phyloP scores from a whole-genome alignment of 257 asterid genomes.

The Nemophila menziesii region DNA sequence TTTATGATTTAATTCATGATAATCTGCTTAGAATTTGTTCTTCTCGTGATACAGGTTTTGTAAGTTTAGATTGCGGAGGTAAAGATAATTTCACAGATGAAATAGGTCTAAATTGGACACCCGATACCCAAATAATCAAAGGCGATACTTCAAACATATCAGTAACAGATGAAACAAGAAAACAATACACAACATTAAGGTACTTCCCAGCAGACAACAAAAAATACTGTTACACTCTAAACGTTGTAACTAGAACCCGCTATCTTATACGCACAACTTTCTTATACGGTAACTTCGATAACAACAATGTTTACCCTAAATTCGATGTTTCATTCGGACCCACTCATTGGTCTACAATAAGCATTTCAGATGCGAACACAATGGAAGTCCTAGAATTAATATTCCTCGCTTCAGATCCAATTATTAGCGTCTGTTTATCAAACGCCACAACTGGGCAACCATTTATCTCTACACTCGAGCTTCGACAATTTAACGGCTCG shows the following conservation, averaged over 20 bases:
- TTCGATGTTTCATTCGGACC: slow-evolving; percentile 87
- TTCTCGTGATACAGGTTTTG: slow-evolving; percentile 52
- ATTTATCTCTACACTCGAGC: slow-evolving; percentile 94
- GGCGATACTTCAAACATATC: slow-evolving; percentile 51
- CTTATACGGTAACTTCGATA: slow-evolving; percentile 82
- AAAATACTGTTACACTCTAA: slow-evolving; percentile 77
- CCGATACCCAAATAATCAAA: slow-evolving; percentile 43
- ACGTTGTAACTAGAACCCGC: slow-evolving; percentile 64
- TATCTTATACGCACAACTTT: slow-evolving; percentile 83
- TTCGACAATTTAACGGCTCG: slow-evolving; percentile 87
- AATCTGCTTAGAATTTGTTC: slow-evolving; percentile 4
- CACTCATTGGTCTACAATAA: slow-evolving; percentile 86
- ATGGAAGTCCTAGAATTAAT: slow-evolving; percentile 71
- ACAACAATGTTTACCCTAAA: slow-evolving; percentile 70
- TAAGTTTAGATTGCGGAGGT: slow-evolving; percentile 92
- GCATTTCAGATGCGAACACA: slow-evolving; percentile 68
- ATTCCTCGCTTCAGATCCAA: slow-evolving; percentile 75
- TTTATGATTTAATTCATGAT: neutral
- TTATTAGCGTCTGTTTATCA: slow-evolving; percentile 74
- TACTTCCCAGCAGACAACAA: slow-evolving; percentile 74
- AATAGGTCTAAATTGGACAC: slow-evolving; percentile 63
- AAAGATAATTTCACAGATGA: slow-evolving; percentile 53
- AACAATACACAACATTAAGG: slow-evolving; percentile 59
- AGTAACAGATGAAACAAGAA: slow-evolving; percentile 51
- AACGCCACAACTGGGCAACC: slow-evolving; percentile 97